These are phyloP conservation scores for Colletotrichum acutatum DNA, from an alignment of 2,329 filamentous ascomycete genomes.

Conservation along the genomic window DNA sequence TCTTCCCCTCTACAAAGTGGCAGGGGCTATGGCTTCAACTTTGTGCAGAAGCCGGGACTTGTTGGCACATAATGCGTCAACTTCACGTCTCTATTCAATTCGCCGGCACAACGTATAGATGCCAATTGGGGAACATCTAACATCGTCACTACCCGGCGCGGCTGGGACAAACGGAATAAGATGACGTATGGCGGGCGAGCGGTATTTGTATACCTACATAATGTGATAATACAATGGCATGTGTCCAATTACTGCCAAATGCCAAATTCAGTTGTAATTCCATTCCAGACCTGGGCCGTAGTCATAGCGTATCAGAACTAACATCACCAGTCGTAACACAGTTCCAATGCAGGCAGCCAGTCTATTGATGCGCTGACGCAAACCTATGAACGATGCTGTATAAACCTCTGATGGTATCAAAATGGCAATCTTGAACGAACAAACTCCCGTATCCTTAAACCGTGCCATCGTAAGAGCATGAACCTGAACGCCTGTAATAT, in stretches of 20 bases:
- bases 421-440: slow-evolving; percentile 24
- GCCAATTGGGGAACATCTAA: no score
- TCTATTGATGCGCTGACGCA: slow-evolving; percentile 21
- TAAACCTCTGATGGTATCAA: slow-evolving; percentile 32
- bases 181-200: neutral
- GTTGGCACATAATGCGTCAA: neutral
- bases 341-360: neutral
- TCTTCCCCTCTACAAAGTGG: neutral
- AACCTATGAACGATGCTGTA: slow-evolving; percentile 12
- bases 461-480: slow-evolving; percentile 11
- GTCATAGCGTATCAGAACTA: neutral
- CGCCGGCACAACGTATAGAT: no score
- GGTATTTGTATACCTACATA: neutral
- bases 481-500: slow-evolving; percentile 32
- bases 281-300: neutral
- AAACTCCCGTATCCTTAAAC: slow-evolving; percentile 25
- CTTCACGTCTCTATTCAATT: neutral
- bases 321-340: neutral
- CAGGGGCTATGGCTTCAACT: neutral
- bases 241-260: neutral
- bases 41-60: neutral
- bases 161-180: neutral
- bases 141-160: neutral
- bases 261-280: neutral
- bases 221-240: neutral